phyloP scores from a whole-genome alignment of 208 protist genomes.

The Leishmania turanica region DNA sequence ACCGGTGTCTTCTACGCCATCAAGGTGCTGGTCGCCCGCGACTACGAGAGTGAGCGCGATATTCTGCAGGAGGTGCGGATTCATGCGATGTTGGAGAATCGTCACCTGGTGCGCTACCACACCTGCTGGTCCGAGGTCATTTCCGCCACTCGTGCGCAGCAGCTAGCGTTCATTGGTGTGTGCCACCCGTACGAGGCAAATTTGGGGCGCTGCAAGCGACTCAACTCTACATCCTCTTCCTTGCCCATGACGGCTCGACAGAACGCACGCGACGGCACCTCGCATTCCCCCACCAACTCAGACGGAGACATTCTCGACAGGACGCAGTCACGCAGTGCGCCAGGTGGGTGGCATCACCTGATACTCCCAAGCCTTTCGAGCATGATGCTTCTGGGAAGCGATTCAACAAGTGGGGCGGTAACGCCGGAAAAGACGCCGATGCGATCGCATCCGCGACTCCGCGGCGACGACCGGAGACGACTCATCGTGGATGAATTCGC shows the following conservation, averaged over 20 bases:
- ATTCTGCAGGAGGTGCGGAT: conserved; percentile 76
- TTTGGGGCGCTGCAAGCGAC: not conserved
- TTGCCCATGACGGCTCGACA: not conserved
- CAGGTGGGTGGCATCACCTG: conserved; percentile 28
- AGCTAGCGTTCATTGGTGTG: conserved; percentile 75
- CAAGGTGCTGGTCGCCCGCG: conserved; percentile 76
- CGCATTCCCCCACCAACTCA: not conserved
- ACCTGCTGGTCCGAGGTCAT: conserved; percentile 83
- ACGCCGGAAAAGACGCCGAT: conserved; percentile 7
- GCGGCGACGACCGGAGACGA: conserved; percentile 3
- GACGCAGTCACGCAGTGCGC: conserved; percentile 8
- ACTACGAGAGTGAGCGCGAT: conserved; percentile 67
- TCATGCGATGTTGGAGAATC: conserved; percentile 65
- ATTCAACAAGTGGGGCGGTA: conserved; percentile 19
- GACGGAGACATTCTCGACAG: not conserved
- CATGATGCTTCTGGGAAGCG: conserved; percentile 30
- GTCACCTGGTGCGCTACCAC: conserved; percentile 79
- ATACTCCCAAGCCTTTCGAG: conserved; percentile 18
- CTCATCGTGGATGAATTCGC: conserved; percentile 25
- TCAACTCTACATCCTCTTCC: conserved; percentile 6
- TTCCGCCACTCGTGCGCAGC: conserved; percentile 58
- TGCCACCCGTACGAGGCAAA: conserved; percentile 42
- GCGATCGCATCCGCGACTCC: conserved; percentile 5
- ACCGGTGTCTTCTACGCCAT: conserved; percentile 85
- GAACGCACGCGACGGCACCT: not conserved